Evolutionary conservation across 805 yeast genomes (phyloP).

Genomic region (Saturnispora bothae): DNA sequence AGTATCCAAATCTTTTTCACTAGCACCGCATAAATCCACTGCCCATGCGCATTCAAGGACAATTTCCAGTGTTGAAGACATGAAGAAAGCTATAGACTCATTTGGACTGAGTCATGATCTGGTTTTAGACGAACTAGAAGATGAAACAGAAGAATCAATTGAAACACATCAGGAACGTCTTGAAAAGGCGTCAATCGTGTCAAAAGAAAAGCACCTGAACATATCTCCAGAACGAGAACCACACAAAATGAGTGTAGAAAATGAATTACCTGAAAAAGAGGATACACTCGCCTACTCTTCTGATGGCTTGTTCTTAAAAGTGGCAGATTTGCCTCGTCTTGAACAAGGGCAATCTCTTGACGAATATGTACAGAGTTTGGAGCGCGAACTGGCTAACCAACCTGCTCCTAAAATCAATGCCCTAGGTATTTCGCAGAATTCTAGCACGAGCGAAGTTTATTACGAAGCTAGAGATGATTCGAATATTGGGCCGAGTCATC

Average conservation of each 20-base stretch:
- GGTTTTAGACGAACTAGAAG: conserved; percentile 2
- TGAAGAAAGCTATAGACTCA: conserved; percentile 11
- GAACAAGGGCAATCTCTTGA: neutral
- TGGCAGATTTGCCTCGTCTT: neutral
- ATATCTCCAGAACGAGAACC: no score
- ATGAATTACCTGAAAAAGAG: no score
- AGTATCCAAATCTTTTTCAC: conserved; percentile 3
- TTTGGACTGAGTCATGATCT: conserved; percentile 8
- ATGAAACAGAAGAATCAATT: neutral
- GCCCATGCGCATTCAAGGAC: conserved; percentile 13
- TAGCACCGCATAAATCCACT: neutral
- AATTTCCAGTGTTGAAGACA: conserved; percentile 14
- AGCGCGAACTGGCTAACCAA: neutral
- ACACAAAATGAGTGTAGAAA: no score
- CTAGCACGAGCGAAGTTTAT: neutral
- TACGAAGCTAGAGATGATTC: conserved; percentile 3
- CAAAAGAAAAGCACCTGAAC: no score
- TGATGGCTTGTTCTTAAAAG: neutral
- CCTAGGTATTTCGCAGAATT: neutral
- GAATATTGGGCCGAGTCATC: no score
- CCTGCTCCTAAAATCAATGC: neutral
- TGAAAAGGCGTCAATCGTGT: no score
- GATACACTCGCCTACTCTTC: no score
- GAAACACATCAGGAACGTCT: neutral
- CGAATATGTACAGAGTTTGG: neutral